Evolutionary conservation across 176 grass and related monocot genomes (phyloP).

Genomic region (Aegilops tauschii): DNA sequence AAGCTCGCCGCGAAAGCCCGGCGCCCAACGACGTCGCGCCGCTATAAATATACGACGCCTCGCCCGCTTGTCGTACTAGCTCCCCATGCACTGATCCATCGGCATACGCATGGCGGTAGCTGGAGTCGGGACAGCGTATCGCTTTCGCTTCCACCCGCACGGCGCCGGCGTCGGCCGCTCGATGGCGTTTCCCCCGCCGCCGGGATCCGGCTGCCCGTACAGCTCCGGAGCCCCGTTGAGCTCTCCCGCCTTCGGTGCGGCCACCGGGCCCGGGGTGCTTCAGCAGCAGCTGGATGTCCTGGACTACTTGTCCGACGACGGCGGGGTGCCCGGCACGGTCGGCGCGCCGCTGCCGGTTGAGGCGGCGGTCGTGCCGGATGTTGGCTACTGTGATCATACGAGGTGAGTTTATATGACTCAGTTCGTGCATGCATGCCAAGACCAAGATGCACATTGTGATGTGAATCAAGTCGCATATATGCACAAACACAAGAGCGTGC

Average conservation of each 20-base stretch:
- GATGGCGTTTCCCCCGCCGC: constrained; percentile 28
- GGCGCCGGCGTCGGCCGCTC: background rate
- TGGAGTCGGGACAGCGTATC: background rate
- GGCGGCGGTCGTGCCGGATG: constrained; percentile 15
- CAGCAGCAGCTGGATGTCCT: constrained; percentile 11
- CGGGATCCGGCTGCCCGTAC: background rate
- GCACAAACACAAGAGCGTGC: too few species aligned
- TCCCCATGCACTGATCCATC: background rate
- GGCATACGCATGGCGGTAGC: background rate
- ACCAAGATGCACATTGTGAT: background rate
- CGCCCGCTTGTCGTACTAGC: background rate
- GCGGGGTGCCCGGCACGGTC: constrained; percentile 19
- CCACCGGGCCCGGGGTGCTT: background rate
- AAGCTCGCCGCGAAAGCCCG: constrained; percentile 46
- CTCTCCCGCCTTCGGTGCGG: background rate
- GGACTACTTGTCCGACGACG: constrained; percentile 40
- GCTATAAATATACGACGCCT: constrained; percentile 3
- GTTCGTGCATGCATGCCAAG: too few species aligned
- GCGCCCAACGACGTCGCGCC: background rate
- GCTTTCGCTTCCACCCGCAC: background rate
- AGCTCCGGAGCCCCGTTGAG: background rate
- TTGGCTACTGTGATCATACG: background rate
- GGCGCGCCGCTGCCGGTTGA: background rate
- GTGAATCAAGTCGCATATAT: background rate
- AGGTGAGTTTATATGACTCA: constrained; percentile 10